A percentile compares a stretch with the other conserved stretches of the same genome.
phyloP scores from a whole-genome alignment of 2,329 filamentous ascomycete species.

The Fusarium sp. region DNA sequence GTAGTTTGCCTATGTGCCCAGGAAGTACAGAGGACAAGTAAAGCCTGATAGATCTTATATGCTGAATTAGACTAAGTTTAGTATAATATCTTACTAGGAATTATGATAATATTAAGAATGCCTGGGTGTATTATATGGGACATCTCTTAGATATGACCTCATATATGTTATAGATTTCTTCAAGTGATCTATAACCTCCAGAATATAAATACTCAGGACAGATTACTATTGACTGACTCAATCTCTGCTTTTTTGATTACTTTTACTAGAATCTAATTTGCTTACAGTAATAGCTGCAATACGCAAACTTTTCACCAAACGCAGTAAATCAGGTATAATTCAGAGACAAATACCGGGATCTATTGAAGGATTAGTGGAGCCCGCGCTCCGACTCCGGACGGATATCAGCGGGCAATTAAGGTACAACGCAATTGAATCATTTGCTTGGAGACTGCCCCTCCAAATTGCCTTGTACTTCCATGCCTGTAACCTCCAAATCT shows the following conservation, averaged over 20 bases:
- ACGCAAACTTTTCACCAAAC: neutral
- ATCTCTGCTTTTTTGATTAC: neutral
- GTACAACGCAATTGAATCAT: constrained; percentile 11
- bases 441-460: constrained; percentile 25
- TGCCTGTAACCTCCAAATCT: constrained; percentile 17
- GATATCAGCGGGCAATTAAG: constrained; percentile 20
- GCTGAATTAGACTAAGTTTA: too few species aligned
- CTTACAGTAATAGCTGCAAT: neutral
- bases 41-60: too few species aligned
- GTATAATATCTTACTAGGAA: too few species aligned
- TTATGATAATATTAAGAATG: too few species aligned
- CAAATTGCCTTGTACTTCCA: constrained; percentile 8
- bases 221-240: neutral
- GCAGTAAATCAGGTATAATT: neutral
- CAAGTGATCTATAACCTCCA: too few species aligned
- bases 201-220: neutral
- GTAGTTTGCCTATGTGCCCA: too few species aligned
- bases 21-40: too few species aligned
- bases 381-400: constrained; percentile 31
- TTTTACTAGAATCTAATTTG: neutral
- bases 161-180: too few species aligned
- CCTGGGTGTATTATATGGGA: too few species aligned
- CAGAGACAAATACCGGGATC: constrained; percentile 14
- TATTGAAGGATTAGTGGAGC: constrained; percentile 6
- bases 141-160: too few species aligned